Base-by-base conservation (phyloP, 2,329 filamentous ascomycete genomes). In the Aureobasidium sp. region DNA sequence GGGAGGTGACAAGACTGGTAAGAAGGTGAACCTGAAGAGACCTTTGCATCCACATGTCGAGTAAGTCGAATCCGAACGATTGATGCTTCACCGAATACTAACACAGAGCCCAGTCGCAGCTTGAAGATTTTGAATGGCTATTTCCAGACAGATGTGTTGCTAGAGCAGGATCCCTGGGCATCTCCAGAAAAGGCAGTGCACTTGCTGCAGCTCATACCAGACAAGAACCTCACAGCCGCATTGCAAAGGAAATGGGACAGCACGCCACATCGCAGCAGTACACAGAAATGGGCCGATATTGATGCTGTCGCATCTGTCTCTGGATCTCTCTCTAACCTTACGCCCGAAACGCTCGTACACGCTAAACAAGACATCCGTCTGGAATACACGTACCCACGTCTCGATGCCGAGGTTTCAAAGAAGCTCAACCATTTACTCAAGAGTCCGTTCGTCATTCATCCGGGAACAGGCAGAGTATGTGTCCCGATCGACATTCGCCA, bases 381-480 rank as follows among this genome's bases (percentile, higher is more conserved):
- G 36, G 96, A 99, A 80, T 98, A 99, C 81, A 98, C 96, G 9
- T 99, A 99, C 79, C 96, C 96, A 4, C 91, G 96, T 45, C 92
- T 99, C 64, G 96, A 99, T 84, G 95, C 96, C 68, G 94, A 97
- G 79, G 96, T 99, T 76, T 96, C 93, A 76, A 98, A 98, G 85
- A 97, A 98, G 78, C 89, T 97, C 66, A 98, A 98, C 82, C 96
- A 99, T 86, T 89, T 99, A 86, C 90, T 99, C 72, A 99, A 99
- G 78, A 95, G 91, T 68, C 96, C 96, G 0, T 99, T 99, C 75
- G 95, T 98, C 67, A 91, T 99, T 43, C 96, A 99, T 77, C 96
- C 96, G 0, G 94, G 94, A 23, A 99, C 96, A 0, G 95, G 96
- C 1, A 85, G 95, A 64, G 93, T 99, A 9, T 99, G 96, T 82